Evolutionary conservation across 306 rosid species (phyloP).

Genomic region (Senna siamea): DNA sequence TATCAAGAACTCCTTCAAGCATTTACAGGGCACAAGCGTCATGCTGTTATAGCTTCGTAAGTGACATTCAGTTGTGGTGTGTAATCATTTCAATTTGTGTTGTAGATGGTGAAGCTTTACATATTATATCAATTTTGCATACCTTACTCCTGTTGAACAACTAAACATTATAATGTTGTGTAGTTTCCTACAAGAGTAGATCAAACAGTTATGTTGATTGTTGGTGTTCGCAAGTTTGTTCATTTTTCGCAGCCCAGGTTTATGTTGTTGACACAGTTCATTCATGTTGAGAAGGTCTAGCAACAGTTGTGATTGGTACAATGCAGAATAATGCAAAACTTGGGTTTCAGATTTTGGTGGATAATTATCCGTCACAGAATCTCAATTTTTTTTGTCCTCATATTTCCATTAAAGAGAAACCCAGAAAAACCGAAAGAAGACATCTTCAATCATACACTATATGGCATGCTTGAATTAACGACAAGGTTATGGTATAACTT

Average conservation of each 20-base stretch:
- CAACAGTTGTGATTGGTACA: not conserved
- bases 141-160: not conserved
- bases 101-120: slow-evolving; percentile 28
- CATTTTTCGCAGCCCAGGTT: not conserved
- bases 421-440: too few relatives aligned
- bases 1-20: slow-evolving; percentile 74
- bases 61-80: not conserved
- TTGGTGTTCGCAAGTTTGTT: slow-evolving; percentile 20
- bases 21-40: slow-evolving; percentile 51
- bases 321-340: not conserved
- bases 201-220: slow-evolving; percentile 20
- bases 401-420: too few relatives aligned
- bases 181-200: slow-evolving; percentile 7
- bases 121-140: slow-evolving; percentile 23
- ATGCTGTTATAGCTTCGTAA: slow-evolving; percentile 49
- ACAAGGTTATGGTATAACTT: too few relatives aligned
- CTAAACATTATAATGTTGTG: slow-evolving; percentile 14
- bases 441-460: too few relatives aligned
- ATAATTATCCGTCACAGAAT: not conserved
- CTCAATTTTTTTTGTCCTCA: too few relatives aligned
- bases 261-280: not conserved
- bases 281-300: not conserved
- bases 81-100: slow-evolving; percentile 22
- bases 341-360: not conserved
- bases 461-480: too few relatives aligned